Percentiles rank a stretch among this genome's conserved stretches.
phyloP scores from a whole-genome alignment of 768 basidiomycete species.

The Leccinum aurantiacum region DNA sequence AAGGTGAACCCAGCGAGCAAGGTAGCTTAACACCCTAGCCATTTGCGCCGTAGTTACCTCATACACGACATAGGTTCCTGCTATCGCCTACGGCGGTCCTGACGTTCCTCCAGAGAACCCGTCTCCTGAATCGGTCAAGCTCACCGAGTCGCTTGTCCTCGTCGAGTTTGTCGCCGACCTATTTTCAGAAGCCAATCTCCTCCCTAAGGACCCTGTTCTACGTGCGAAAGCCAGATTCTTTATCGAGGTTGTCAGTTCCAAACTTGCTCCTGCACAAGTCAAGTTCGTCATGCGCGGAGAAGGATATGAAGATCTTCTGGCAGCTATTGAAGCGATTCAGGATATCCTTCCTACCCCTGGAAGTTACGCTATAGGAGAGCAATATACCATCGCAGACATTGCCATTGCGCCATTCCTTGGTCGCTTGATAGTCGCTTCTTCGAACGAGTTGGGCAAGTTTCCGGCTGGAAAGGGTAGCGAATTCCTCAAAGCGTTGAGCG shows the following conservation, averaged over 20 bases:
- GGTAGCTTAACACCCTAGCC: constrained; percentile 33
- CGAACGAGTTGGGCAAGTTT: constrained; percentile 54
- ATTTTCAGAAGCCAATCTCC: constrained; percentile 45
- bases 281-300: constrained; percentile 41
- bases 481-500: constrained; percentile 39
- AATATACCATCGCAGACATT: constrained; percentile 58
- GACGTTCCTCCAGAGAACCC: constrained; percentile 53
- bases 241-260: constrained; percentile 52
- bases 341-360: constrained; percentile 44
- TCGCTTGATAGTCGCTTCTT: constrained; percentile 44
- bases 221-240: constrained; percentile 65
- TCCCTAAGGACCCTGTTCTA: constrained; percentile 54
- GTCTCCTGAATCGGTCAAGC: constrained; percentile 57
- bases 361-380: constrained; percentile 35
- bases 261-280: constrained; percentile 41
- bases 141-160: constrained; percentile 65
- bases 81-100: constrained; percentile 62
- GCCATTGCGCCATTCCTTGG: constrained; percentile 61
- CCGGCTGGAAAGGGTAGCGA: constrained; percentile 47
- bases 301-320: constrained; percentile 40
- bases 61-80: constrained; percentile 14
- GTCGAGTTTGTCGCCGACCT: constrained; percentile 68
- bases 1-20: constrained; percentile 68
- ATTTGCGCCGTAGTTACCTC: neutral
- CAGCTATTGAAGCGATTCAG: constrained; percentile 51